These are phyloP conservation scores for Pittosporum tobira DNA, from an alignment of 129 eudicot genomes.

Conservation along the genomic window DNA sequence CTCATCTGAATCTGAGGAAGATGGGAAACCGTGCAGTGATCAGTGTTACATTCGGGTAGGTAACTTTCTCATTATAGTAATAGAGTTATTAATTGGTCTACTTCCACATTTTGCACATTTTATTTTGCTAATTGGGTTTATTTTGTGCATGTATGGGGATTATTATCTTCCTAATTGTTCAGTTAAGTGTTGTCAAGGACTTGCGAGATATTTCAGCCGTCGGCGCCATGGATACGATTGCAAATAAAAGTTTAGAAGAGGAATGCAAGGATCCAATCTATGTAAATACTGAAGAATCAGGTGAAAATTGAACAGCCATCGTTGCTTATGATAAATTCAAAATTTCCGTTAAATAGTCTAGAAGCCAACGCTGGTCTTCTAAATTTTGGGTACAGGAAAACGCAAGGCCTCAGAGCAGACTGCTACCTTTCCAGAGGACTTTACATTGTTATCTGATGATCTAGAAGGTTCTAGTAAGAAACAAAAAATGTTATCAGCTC, in stretches of 20 bases:
- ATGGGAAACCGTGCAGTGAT: conserved; percentile 64
- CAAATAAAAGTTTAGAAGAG: conserved; percentile 22
- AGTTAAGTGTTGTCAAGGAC: conserved; percentile 32
- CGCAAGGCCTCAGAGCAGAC: conserved; percentile 34
- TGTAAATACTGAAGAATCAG: conserved; percentile 23
- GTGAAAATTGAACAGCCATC: conserved; percentile 20
- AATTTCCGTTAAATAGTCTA: conserved; percentile 4
- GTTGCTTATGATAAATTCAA: conserved; percentile 12
- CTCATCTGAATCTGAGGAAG: conserved; percentile 56
- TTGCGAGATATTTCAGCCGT: conserved; percentile 13
- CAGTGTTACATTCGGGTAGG: conserved; percentile 74
- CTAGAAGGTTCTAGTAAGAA: conserved; percentile 33
- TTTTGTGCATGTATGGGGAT: not conserved
- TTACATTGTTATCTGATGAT: conserved; percentile 24
- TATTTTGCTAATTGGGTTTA: conserved; percentile 7
- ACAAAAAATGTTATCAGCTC: conserved; percentile 32
- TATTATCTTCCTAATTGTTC: conserved; percentile 13
- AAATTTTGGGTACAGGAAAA: conserved; percentile 29
- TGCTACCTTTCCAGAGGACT: conserved; percentile 14
- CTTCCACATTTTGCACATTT: not conserved
- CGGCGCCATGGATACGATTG: conserved; percentile 19
- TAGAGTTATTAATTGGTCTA: not conserved
- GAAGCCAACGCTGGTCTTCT: not conserved
- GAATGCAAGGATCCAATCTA: conserved; percentile 15
- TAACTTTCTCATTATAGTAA: too few relatives aligned